Evolutionary conservation across 495 filamentous ascomycete species (phyloP).

Genomic region (Thozetella sp.): DNA sequence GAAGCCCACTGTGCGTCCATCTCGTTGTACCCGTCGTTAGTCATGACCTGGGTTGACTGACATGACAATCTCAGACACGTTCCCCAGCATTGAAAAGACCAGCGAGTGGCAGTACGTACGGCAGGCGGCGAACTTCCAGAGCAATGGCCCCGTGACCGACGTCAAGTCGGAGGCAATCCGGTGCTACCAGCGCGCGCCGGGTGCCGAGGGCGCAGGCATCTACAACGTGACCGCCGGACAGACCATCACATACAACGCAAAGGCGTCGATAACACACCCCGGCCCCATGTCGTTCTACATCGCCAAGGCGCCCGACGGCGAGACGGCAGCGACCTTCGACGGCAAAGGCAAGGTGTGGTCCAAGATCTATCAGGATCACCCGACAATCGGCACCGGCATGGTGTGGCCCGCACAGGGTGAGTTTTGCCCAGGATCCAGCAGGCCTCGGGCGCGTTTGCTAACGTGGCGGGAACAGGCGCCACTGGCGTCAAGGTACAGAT

Average conservation of each 20-base stretch:
- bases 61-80: conserved; percentile 20
- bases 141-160: conserved; percentile 52
- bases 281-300: conserved; percentile 56
- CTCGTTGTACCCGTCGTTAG: background rate
- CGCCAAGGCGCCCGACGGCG: conserved; percentile 50
- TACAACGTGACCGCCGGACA: conserved; percentile 45
- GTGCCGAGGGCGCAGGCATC: conserved; percentile 32
- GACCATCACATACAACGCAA: conserved; percentile 44
- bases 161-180: conserved; percentile 47
- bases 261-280: conserved; percentile 47
- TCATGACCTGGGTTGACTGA: background rate
- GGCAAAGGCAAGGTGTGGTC: conserved; percentile 52
- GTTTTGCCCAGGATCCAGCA: background rate
- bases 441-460: background rate
- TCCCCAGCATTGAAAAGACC: conserved; percentile 29
- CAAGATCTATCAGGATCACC: conserved; percentile 53
- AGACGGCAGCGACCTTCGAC: conserved; percentile 45
- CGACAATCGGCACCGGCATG: conserved; percentile 33
- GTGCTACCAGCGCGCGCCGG: conserved; percentile 49
- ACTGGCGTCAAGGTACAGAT: conserved; percentile 41
- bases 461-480: conserved; percentile 13
- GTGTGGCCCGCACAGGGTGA: conserved; percentile 46
- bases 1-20: conserved; percentile 41
- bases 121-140: conserved; percentile 48
- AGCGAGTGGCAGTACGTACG: conserved; percentile 52